Evolutionary conservation across 148 eudicot species (phyloP).

Genomic region (Vaccinium macrocarpon): DNA sequence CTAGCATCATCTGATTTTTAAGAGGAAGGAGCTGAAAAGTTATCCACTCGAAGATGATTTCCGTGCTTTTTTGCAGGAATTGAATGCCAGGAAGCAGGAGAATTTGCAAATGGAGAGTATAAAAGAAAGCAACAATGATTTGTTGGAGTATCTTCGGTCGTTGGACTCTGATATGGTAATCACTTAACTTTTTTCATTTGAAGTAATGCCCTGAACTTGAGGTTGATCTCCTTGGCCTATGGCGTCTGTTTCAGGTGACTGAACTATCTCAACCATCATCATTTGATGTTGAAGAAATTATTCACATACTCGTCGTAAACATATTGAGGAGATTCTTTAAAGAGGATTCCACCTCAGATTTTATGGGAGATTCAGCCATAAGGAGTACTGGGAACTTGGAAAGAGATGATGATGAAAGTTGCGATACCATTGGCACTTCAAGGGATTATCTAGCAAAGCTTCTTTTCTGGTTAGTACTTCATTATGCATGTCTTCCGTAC

Average conservation of each 20-base stretch:
- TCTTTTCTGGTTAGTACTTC: slow-evolving; percentile 68
- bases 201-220: background rate
- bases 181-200: slow-evolving; percentile 12
- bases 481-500: background rate
- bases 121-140: slow-evolving; percentile 49
- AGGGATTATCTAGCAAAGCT: slow-evolving; percentile 85
- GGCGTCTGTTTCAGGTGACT: slow-evolving; percentile 41
- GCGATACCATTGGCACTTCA: slow-evolving; percentile 54
- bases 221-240: slow-evolving; percentile 15
- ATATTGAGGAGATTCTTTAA: slow-evolving; percentile 48
- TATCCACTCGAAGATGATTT: slow-evolving; percentile 12
- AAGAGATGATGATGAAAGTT: slow-evolving; percentile 30
- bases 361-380: slow-evolving; percentile 29
- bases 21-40: slow-evolving; percentile 5
- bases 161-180: slow-evolving; percentile 73
- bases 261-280: slow-evolving; percentile 86
- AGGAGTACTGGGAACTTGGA: slow-evolving; percentile 34
- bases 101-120: slow-evolving; percentile 41
- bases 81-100: slow-evolving; percentile 52
- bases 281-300: slow-evolving; percentile 72
- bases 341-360: slow-evolving; percentile 39
- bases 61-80: slow-evolving; percentile 40
- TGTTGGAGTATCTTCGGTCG: slow-evolving; percentile 69
- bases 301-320: slow-evolving; percentile 61
- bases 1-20: background rate